A percentile compares a stretch with the other conserved stretches of the same genome.
Evolutionary conservation across 345 rosid species (phyloP).

Genomic region (Euclidium syriacum): DNA sequence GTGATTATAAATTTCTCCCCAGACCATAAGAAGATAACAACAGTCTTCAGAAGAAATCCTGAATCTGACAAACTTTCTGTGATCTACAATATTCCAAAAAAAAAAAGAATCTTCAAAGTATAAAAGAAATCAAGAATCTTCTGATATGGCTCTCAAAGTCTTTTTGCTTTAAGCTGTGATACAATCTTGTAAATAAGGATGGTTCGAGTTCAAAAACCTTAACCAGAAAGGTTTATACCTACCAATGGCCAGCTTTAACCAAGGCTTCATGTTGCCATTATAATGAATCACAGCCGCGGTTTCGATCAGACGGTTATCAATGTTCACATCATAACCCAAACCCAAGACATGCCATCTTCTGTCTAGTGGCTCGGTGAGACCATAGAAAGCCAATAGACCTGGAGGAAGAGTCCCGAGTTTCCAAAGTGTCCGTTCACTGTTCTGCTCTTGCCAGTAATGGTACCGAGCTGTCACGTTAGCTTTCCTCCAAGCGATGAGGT

Average conservation of each 20-base stretch:
- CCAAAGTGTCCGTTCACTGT: slow-evolving; percentile 68
- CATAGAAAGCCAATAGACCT: slow-evolving; percentile 86
- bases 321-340: slow-evolving; percentile 78
- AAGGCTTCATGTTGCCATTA: slow-evolving; percentile 95
- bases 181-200: slow-evolving; percentile 71
- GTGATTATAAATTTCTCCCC: slow-evolving; percentile 7
- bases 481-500: slow-evolving; percentile 86
- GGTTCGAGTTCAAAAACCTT: slow-evolving; percentile 71
- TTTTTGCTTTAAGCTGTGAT: slow-evolving; percentile 45
- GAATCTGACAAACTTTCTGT: slow-evolving; percentile 15
- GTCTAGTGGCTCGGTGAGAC: slow-evolving; percentile 95
- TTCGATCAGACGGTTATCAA: slow-evolving; percentile 83
- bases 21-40: slow-evolving; percentile 4
- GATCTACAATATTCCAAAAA: slow-evolving; percentile 24
- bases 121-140: slow-evolving; percentile 24
- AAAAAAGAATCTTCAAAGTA: slow-evolving; percentile 21
- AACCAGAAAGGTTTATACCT: slow-evolving; percentile 93
- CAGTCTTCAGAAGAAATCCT: not conserved
- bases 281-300: slow-evolving; percentile 95
- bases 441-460: slow-evolving; percentile 87
- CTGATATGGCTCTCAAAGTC: slow-evolving; percentile 17
- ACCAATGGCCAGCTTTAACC: slow-evolving; percentile 78
- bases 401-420: slow-evolving; percentile 94
- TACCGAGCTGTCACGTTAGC: slow-evolving; percentile 82
- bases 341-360: slow-evolving; percentile 98